These are phyloP conservation scores for Viola pubescens DNA, from an alignment of 441 rosid species.

Conservation along the genomic window DNA sequence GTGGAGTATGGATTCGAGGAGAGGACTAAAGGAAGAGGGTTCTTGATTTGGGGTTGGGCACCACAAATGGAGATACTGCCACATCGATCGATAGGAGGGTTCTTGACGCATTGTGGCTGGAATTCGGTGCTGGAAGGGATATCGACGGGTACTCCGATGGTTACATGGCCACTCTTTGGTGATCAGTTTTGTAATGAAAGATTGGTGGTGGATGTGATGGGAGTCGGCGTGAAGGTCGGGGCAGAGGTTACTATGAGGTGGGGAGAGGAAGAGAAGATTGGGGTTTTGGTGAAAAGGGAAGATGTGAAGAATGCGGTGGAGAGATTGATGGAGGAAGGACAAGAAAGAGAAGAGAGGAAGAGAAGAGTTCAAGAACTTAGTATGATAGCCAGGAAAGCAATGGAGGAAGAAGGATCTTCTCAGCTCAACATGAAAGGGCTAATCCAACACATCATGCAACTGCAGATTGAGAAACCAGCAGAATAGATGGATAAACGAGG, in stretches of 20 bases:
- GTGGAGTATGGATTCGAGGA: conserved; percentile 21
- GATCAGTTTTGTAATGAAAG: conserved; percentile 38
- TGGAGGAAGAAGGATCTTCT: conserved; percentile 47
- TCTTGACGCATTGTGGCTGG: conserved; percentile 43
- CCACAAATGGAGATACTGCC: conserved; percentile 33
- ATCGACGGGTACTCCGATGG: conserved; percentile 24
- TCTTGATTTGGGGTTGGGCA: conserved; percentile 34
- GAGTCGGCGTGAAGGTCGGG: conserved; percentile 25
- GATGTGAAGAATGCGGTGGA: conserved; percentile 20
- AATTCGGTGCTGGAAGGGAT: conserved; percentile 31
- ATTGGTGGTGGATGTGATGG: conserved; percentile 22
- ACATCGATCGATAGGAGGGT: conserved; percentile 30
- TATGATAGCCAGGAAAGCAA: conserved; percentile 31
- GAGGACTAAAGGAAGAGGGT: conserved; percentile 24
- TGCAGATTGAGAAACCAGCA: no score
- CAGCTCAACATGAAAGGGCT: conserved; percentile 21
- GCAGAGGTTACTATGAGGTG: conserved; percentile 14
- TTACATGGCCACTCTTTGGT: conserved; percentile 36
- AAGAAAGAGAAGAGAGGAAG: conserved; percentile 24
- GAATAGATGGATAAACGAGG: no score
- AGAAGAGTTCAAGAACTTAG: conserved; percentile 23
- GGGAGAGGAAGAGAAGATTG: conserved; percentile 31
- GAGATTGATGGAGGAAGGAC: conserved; percentile 24
- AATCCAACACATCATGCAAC: conserved; percentile 27
- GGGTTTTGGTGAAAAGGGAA: conserved; percentile 26